Conservation (phyloP, 1,284 basidiomycete species). For the Sporisorium iseilematis-ciliati region DNA sequence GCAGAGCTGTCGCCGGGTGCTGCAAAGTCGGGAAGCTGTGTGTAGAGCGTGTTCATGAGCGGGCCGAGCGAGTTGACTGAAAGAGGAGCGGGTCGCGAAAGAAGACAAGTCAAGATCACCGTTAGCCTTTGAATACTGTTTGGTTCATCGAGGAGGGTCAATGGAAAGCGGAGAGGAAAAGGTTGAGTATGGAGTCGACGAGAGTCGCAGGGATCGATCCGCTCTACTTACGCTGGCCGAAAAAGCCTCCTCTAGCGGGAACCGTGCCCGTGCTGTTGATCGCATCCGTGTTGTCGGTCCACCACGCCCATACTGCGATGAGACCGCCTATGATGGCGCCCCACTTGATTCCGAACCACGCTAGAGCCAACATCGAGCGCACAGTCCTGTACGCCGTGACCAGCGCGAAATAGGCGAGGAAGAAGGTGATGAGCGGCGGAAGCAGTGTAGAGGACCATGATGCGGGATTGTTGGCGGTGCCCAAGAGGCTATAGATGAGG, state of each 20-base stretch:
- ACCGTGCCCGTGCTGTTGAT: constrained; percentile 41
- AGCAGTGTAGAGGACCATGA: constrained; percentile 57
- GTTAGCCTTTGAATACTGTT: constrained; percentile 44
- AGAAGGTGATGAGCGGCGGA: constrained; percentile 57
- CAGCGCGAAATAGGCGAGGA: constrained; percentile 56
- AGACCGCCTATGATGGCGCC: constrained; percentile 53
- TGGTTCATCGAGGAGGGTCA: not conserved
- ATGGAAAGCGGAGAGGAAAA: not conserved
- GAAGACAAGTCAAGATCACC: not conserved
- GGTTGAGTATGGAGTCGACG: constrained; percentile 5
- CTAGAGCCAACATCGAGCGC: constrained; percentile 42
- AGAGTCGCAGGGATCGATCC: not conserved
- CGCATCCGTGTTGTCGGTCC: constrained; percentile 50
- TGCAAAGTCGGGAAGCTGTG: constrained; percentile 34
- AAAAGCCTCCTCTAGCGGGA: constrained; percentile 24
- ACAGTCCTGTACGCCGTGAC: constrained; percentile 56
- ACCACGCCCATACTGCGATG: constrained; percentile 60
- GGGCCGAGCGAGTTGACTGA: constrained; percentile 39
- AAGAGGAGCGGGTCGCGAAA: not conserved
- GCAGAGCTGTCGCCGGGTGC: constrained; percentile 1
- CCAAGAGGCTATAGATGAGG: constrained; percentile 49
- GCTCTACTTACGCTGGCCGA: constrained; percentile 41
- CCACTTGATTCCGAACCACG: constrained; percentile 61
- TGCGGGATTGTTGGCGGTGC: constrained; percentile 48
- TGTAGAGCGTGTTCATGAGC: constrained; percentile 43